Percentiles rank a stretch among this genome's conserved stretches.
phyloP scores from a whole-genome alignment of 1,284 basidiomycete species.

The Sporisorium graminicola region DNA sequence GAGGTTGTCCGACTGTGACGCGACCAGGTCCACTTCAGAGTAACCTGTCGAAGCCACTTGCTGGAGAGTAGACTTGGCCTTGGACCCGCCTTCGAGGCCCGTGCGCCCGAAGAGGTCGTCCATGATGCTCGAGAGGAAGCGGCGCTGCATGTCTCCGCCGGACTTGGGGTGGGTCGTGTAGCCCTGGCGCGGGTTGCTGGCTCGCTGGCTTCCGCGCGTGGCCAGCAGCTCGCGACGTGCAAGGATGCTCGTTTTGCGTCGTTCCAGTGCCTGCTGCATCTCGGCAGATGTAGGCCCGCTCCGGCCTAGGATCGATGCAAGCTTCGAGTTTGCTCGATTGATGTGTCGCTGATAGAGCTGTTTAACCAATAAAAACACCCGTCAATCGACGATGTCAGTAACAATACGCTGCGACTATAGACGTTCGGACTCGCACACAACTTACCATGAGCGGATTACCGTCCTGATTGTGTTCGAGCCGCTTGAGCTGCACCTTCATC shows the following conservation, averaged over 20 bases:
- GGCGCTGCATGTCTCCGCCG: slow-evolving; percentile 27
- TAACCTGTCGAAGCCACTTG: slow-evolving; percentile 25
- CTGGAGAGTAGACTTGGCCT: slow-evolving; percentile 20
- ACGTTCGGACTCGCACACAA: neutral
- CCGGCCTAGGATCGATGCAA: slow-evolving; percentile 45
- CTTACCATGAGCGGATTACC: slow-evolving; percentile 51
- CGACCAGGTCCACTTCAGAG: slow-evolving; percentile 24
- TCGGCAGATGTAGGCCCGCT: slow-evolving; percentile 29
- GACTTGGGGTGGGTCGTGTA: slow-evolving; percentile 29
- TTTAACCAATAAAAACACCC: neutral
- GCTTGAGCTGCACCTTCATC: slow-evolving; percentile 49
- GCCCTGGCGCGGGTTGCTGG: slow-evolving; percentile 38
- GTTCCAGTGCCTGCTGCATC: slow-evolving; percentile 31
- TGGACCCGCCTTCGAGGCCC: slow-evolving; percentile 22
- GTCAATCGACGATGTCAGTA: neutral
- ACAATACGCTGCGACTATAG: neutral
- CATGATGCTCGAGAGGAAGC: slow-evolving; percentile 32
- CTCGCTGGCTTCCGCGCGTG: neutral
- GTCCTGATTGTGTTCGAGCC: slow-evolving; percentile 14
- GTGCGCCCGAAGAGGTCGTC: slow-evolving; percentile 34
- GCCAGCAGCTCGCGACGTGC: slow-evolving; percentile 15
- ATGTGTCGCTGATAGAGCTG: slow-evolving; percentile 59
- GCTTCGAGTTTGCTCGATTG: slow-evolving; percentile 54
- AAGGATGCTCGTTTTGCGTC: slow-evolving; percentile 34
- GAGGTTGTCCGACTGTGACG: slow-evolving; percentile 42